phyloP scores from a whole-genome alignment of 2,329 filamentous ascomycete genomes.

The Xylaria sp. region DNA sequence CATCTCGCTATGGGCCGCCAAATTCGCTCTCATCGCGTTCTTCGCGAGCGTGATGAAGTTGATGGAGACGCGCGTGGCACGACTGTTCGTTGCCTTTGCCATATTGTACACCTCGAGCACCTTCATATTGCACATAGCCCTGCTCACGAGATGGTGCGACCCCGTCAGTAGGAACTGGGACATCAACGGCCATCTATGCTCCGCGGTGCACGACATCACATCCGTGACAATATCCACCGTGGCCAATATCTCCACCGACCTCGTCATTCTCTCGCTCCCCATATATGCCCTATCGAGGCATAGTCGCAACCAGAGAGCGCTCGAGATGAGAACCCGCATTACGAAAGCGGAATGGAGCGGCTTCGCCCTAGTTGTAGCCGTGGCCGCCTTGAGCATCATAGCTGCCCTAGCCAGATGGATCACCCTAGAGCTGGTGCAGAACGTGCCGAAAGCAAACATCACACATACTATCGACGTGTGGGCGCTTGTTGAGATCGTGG shows the following conservation, averaged over 20 bases:
- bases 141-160: slow-evolving; percentile 41
- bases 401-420: slow-evolving; percentile 43
- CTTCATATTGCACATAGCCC: slow-evolving; percentile 38
- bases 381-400: slow-evolving; percentile 43
- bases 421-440: slow-evolving; percentile 39
- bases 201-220: slow-evolving; percentile 43
- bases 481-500: slow-evolving; percentile 45
- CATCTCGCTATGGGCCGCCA: slow-evolving; percentile 44
- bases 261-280: slow-evolving; percentile 41
- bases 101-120: slow-evolving; percentile 34
- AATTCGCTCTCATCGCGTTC: slow-evolving; percentile 43
- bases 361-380: slow-evolving; percentile 41
- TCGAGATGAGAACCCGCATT: slow-evolving; percentile 26
- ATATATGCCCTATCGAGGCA: slow-evolving; percentile 37
- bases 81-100: slow-evolving; percentile 33
- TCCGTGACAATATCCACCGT: slow-evolving; percentile 42
- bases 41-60: slow-evolving; percentile 38
- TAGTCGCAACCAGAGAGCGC: slow-evolving; percentile 35
- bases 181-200: slow-evolving; percentile 39
- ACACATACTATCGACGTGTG: slow-evolving; percentile 45
- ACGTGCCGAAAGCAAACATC: slow-evolving; percentile 42
- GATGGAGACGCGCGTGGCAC: slow-evolving; percentile 33
- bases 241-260: slow-evolving; percentile 42
- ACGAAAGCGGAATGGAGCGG: slow-evolving; percentile 43
- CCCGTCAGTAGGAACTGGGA: slow-evolving; percentile 42